A percentile compares a stretch with the other conserved stretches of the same genome.
phyloP scores from a whole-genome alignment of 352 stramenopile species.

The Pythium guiyangense region DNA sequence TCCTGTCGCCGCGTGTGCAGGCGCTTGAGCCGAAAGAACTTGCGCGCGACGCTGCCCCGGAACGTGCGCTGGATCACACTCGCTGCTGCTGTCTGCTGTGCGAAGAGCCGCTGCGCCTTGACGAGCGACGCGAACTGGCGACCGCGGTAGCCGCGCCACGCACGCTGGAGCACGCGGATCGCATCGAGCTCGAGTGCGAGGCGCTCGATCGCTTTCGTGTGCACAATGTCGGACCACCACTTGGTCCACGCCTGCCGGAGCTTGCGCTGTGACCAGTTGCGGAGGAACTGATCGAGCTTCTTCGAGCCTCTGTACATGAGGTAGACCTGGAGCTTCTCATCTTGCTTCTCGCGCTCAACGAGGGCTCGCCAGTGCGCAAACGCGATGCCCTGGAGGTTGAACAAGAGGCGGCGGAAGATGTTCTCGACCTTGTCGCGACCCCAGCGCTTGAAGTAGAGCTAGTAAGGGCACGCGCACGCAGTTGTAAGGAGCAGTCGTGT shows the following conservation, averaged over 20 bases:
- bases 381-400: slow-evolving; percentile 57
- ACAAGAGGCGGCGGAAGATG: slow-evolving; percentile 68
- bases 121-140: slow-evolving; percentile 42
- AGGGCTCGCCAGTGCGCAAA: slow-evolving; percentile 53
- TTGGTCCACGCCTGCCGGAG: slow-evolving; percentile 61
- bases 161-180: slow-evolving; percentile 53
- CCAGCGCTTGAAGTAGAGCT: slow-evolving; percentile 82
- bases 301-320: slow-evolving; percentile 78
- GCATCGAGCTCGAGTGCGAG: slow-evolving; percentile 41
- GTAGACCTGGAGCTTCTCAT: slow-evolving; percentile 68
- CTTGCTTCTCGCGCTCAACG: slow-evolving; percentile 55
- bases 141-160: slow-evolving; percentile 44
- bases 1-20: slow-evolving; percentile 30
- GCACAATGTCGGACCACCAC: slow-evolving; percentile 55
- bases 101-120: slow-evolving; percentile 35
- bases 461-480: background rate
- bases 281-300: slow-evolving; percentile 63
- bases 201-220: slow-evolving; percentile 47
- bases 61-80: slow-evolving; percentile 60
- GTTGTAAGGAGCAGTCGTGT: background rate
- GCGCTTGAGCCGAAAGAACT: slow-evolving; percentile 58
- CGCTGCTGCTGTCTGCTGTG: slow-evolving; percentile 31
- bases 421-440: slow-evolving; percentile 69
- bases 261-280: slow-evolving; percentile 69
- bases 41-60: slow-evolving; percentile 47